phyloP scores from a whole-genome alignment of 495 filamentous ascomycete genomes.

The Aspergillus panamensis region DNA sequence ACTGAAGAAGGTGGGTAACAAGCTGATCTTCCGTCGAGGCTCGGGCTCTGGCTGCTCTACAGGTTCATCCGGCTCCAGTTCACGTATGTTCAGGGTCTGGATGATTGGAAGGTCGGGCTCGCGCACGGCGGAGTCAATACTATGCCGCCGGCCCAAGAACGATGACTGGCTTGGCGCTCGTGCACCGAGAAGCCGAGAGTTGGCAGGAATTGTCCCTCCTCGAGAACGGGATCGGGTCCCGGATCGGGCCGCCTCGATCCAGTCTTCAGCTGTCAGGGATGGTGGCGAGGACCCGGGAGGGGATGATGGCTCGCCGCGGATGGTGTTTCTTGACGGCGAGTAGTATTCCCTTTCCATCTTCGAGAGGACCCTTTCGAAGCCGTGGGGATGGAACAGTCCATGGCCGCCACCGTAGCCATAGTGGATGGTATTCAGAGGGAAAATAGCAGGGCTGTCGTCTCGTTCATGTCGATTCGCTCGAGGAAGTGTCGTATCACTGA shows the following conservation, averaged over 20 bases:
- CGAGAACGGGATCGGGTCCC: conserved; percentile 23
- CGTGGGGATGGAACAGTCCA: conserved; percentile 23
- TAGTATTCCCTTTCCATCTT: conserved; percentile 26
- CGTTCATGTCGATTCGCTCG: conserved; percentile 19
- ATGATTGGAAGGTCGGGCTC: conserved; percentile 31
- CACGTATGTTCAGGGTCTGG: conserved; percentile 33
- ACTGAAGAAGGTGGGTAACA: conserved; percentile 37
- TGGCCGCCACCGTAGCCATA: conserved; percentile 23
- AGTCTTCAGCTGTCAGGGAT: conserved; percentile 41
- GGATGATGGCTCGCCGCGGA: conserved; percentile 5
- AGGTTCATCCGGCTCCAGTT: conserved; percentile 18
- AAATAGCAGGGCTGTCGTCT: conserved; percentile 30
- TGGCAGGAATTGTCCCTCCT: conserved; percentile 11
- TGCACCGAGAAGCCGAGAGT: conserved; percentile 20
- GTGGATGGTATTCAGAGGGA: conserved; percentile 34
- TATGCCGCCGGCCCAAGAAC: conserved; percentile 29
- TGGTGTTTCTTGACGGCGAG: conserved; percentile 21
- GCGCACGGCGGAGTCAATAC: conserved; percentile 27
- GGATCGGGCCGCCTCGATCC: conserved; percentile 41
- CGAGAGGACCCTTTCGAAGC: conserved; percentile 20
- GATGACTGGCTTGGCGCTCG: conserved; percentile 27
- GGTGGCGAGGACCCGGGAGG: conserved; percentile 24
- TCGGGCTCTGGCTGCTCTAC: conserved; percentile 24
- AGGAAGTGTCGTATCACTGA: conserved; percentile 32
- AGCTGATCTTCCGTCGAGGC: conserved; percentile 33